These are phyloP conservation scores for Trichosporon sp. DNA, from an alignment of 1,284 basidiomycete genomes.

Conservation along the genomic window DNA sequence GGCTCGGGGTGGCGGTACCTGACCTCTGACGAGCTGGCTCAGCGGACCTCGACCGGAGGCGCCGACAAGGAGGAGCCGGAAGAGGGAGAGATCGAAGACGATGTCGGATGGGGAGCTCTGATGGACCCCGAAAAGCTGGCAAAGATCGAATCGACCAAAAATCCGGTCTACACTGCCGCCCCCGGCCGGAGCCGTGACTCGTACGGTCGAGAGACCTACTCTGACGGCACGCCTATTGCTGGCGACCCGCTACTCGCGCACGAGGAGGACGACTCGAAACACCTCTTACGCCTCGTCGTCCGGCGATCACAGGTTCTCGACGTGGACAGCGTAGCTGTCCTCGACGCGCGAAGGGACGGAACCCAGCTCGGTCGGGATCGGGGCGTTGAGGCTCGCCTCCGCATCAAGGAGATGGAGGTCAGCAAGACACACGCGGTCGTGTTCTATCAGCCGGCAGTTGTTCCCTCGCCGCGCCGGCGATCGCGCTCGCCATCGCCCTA, in stretches of 20 bases:
- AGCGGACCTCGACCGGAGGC: background rate
- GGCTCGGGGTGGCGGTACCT: constrained; percentile 26
- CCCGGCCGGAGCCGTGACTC: constrained; percentile 1
- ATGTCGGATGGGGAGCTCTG: constrained; percentile 44
- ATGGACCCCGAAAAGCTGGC: constrained; percentile 39
- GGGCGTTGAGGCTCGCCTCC: constrained; percentile 30
- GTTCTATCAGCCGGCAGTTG: constrained; percentile 7
- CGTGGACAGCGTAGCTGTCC: constrained; percentile 29
- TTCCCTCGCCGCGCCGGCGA: constrained; percentile 19
- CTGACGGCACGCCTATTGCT: background rate
- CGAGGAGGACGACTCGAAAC: constrained; percentile 10
- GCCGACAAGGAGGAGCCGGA: constrained; percentile 20
- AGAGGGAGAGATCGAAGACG: constrained; percentile 43
- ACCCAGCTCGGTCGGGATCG: constrained; percentile 43
- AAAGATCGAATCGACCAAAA: constrained; percentile 14
- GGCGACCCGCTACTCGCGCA: background rate
- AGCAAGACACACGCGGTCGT: constrained; percentile 45
- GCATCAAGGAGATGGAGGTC: constrained; percentile 46
- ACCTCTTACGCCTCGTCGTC: constrained; percentile 43
- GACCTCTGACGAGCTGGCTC: constrained; percentile 17
- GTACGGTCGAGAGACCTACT: constrained; percentile 2
- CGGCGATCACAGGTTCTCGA: constrained; percentile 21
- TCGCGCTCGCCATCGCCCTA: background rate
- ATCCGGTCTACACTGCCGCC: background rate
- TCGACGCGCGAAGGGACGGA: constrained; percentile 41